These are phyloP conservation scores for Fistulina hepatica DNA, from an alignment of 1,284 basidiomycete genomes.

Conservation along the genomic window DNA sequence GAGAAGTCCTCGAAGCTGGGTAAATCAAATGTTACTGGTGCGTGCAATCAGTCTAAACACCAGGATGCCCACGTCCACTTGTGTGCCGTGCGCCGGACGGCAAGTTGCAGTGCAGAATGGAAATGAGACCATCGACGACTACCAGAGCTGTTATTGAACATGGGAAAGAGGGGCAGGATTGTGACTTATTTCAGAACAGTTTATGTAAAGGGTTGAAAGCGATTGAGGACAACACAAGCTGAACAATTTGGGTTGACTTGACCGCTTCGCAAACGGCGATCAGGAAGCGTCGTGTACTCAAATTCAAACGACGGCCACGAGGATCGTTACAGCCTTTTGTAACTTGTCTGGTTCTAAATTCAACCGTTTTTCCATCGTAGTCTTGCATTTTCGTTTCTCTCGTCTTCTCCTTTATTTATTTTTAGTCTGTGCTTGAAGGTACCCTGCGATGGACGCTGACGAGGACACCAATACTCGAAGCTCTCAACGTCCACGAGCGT, in stretches of 20 bases:
- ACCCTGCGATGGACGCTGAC: constrained; percentile 32
- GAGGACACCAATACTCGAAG: constrained; percentile 18
- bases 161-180: too few relatives aligned
- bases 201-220: too few relatives aligned
- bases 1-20: constrained; percentile 63
- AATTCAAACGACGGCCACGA: too few relatives aligned
- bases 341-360: too few relatives aligned
- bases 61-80: constrained; percentile 62
- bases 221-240: too few relatives aligned
- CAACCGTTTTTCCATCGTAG: too few relatives aligned
- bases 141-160: constrained; percentile 25
- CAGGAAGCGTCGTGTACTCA: too few relatives aligned
- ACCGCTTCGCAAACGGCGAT: too few relatives aligned
- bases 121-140: constrained; percentile 69
- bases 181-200: too few relatives aligned
- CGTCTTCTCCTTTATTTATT: background rate
- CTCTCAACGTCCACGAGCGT: constrained; percentile 37
- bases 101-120: constrained; percentile 61
- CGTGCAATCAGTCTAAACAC: constrained; percentile 1
- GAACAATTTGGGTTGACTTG: too few relatives aligned
- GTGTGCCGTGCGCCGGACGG: constrained; percentile 62
- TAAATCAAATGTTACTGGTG: background rate
- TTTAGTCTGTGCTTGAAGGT: constrained; percentile 19
- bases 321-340: too few relatives aligned
- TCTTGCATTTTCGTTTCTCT: background rate